Evolutionary conservation across 2,329 filamentous ascomycete species (phyloP), one percentile per base, ranked within the genome.

Genomic region (Nakataea oryzae): DNA sequence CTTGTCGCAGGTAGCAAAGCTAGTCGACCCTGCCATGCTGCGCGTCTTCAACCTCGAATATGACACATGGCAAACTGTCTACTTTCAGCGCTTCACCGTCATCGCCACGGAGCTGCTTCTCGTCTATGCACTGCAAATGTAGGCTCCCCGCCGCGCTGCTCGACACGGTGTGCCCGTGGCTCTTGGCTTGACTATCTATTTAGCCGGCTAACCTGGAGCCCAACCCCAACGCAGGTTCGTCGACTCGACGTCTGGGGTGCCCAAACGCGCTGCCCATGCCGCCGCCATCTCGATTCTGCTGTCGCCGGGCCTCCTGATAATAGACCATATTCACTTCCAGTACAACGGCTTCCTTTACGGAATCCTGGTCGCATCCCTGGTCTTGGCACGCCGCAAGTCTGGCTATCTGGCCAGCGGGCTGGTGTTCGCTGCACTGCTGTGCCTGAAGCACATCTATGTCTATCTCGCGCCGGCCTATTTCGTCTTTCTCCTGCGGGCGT

Each of bases 271-370:
- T 58, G 89, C 92, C 13, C 92, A 97, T 71, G 91, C 90, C 28
- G 90, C 89, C 58, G 92, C 93, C 28, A 81, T 97, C 62, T 97
- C 93, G 1, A 87, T 99, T 63, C 79, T 97, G 3, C 84, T 97
- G 14, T 97, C 93, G 0, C 95, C 95, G 0, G 95, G 93, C 2
- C 84, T 99, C 47, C 81, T 99, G 64, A 96, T 99, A 72, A 97
- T 99, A 73, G 95, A 99, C 71, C 95, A 99, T 73, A 93, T 97
- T 66, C 93, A 97, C 74, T 99, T 99, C 74, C 95, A 99, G 79
- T 99, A 99, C 79, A 99, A 99, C 78, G 93, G 95, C 54, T 92
- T 93, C 76, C 86, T 99, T 76, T 99, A 97, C 73, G 95, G 95
- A 50, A 79, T 97, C 56, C 79, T 99, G 60, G 84, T 97, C 50